Conservation (phyloP, 176 grass and related monocot genomes). For the Oryza punctata region DNA sequence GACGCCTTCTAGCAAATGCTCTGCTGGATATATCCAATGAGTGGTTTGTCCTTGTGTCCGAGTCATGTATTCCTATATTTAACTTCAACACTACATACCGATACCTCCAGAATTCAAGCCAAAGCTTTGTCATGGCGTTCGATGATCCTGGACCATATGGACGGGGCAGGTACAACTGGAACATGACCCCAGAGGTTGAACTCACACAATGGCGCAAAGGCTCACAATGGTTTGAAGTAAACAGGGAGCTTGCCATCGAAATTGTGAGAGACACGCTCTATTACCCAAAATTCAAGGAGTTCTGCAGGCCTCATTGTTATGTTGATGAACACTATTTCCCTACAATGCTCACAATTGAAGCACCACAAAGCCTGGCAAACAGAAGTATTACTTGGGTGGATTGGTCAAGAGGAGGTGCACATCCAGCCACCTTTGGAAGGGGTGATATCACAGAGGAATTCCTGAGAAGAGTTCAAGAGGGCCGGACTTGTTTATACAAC, state of each 20-base stretch:
- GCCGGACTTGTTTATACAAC: slow-evolving; percentile 74
- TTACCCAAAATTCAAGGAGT: slow-evolving; percentile 88
- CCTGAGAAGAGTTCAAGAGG: slow-evolving; percentile 58
- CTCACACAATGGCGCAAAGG: slow-evolving; percentile 91
- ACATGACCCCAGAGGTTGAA: slow-evolving; percentile 89
- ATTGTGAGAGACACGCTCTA: slow-evolving; percentile 73
- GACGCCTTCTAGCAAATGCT: slow-evolving; percentile 81
- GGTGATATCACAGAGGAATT: slow-evolving; percentile 69
- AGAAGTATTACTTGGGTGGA: slow-evolving; percentile 91
- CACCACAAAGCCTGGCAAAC: slow-evolving; percentile 70
- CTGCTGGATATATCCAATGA: slow-evolving; percentile 87
- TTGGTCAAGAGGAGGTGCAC: slow-evolving; percentile 92
- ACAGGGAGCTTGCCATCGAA: slow-evolving; percentile 55
- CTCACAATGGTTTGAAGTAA: slow-evolving; percentile 93
- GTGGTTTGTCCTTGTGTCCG: slow-evolving; percentile 88
- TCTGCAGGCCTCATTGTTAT: slow-evolving; percentile 80
- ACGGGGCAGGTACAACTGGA: slow-evolving; percentile 75
- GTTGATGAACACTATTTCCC: slow-evolving; percentile 98
- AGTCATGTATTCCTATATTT: slow-evolving; percentile 84
- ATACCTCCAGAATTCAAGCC: slow-evolving; percentile 64
- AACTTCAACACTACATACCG: slow-evolving; percentile 84
- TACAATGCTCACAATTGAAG: slow-evolving; percentile 84
- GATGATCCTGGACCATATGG: slow-evolving; percentile 93
- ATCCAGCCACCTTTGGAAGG: slow-evolving; percentile 95
- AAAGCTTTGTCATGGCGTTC: slow-evolving; percentile 69